These are phyloP conservation scores for Ceratocystis lukuohia DNA, from an alignment of 2,329 filamentous ascomycete genomes.

Conservation along the genomic window DNA sequence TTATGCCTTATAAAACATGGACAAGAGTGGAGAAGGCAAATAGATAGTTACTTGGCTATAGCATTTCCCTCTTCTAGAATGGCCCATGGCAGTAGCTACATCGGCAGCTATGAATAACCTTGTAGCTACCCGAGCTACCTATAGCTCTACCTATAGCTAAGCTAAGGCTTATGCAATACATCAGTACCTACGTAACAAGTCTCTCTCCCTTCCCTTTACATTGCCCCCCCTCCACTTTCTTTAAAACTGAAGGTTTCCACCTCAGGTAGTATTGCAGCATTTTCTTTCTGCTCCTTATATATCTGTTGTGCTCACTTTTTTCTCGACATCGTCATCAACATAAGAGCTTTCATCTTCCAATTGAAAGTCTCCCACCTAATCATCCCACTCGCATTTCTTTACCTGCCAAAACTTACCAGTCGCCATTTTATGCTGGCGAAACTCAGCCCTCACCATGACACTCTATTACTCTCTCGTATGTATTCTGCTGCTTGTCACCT, in stretches of 20 bases:
- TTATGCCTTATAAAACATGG: not conserved
- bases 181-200: not conserved
- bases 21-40: not conserved
- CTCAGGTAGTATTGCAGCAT: not conserved
- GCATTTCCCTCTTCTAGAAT: constrained; percentile 1
- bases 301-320: not conserved
- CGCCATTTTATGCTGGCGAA: not conserved
- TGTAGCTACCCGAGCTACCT: not conserved
- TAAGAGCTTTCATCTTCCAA: not conserved
- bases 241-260: constrained; percentile 12
- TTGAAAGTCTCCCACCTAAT: not conserved
- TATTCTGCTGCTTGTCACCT: constrained; percentile 6
- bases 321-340: not conserved
- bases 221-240: not conserved
- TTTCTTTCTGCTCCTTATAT: not conserved
- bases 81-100: not conserved
- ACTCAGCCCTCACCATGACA: constrained; percentile 34
- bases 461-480: constrained; percentile 44
- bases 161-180: not conserved
- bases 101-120: not conserved
- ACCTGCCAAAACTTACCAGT: not conserved
- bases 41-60: not conserved
- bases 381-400: not conserved
- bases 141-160: not conserved
- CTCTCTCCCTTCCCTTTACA: constrained; percentile 4